phyloP scores from a whole-genome alignment of 768 basidiomycete species.

The Boletales sp. region DNA sequence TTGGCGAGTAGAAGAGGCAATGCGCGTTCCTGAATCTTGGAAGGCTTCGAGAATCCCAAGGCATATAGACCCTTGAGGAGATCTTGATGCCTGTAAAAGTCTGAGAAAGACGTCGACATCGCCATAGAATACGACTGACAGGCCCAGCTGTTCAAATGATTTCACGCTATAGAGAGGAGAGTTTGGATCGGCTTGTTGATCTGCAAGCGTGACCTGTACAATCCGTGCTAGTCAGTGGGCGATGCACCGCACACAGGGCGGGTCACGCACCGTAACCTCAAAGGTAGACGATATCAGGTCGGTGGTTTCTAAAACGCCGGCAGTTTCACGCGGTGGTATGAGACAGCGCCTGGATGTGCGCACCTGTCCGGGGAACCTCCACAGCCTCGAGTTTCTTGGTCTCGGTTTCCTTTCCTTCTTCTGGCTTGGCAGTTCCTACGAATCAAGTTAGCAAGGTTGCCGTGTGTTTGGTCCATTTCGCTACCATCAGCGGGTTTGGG shows the following conservation, averaged over 20 bases:
- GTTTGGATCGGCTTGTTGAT: conserved; percentile 92
- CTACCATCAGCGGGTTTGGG: conserved; percentile 45
- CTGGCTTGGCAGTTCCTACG: conserved; percentile 16
- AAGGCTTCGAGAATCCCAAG: conserved; percentile 96
- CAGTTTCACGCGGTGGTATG: not conserved
- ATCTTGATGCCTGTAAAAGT: conserved; percentile 63
- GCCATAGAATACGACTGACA: conserved; percentile 52
- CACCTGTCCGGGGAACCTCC: conserved; percentile 21
- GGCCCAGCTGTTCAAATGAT: conserved; percentile 90
- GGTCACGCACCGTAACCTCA: conserved; percentile 66
- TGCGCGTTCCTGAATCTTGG: conserved; percentile 97
- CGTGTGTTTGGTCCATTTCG: not conserved
- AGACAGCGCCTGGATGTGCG: conserved; percentile 2
- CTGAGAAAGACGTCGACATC: conserved; percentile 4
- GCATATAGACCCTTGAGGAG: conserved; percentile 92
- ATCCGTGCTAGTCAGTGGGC: conserved; percentile 2
- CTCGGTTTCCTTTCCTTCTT: conserved; percentile 30
- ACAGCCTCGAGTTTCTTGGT: conserved; percentile 16
- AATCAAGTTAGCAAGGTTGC: conserved; percentile 7
- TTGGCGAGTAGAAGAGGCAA: conserved; percentile 85
- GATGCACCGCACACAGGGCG: not conserved
- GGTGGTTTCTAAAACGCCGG: conserved; percentile 28
- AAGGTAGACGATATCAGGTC: conserved; percentile 79
- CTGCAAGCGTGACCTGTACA: conserved; percentile 85
- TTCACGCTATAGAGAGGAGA: conserved; percentile 95